These are phyloP conservation scores for Claviceps pazoutovae DNA, from an alignment of 2,329 filamentous ascomycete genomes.

Conservation along the genomic window DNA sequence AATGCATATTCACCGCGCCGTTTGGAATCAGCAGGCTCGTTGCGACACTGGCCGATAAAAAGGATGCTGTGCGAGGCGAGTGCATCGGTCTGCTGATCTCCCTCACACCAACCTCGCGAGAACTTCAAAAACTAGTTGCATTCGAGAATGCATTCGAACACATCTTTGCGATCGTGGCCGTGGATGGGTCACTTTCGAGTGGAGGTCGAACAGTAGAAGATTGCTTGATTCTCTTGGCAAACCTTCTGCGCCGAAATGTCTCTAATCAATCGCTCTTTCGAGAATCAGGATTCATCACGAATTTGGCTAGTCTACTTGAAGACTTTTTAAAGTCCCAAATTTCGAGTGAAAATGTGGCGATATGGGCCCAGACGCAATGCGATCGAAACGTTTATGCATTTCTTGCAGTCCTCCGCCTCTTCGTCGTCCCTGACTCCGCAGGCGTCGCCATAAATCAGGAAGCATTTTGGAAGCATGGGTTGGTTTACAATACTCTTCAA, in stretches of 20 bases:
- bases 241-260: conserved; percentile 71
- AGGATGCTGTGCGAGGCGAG: conserved; percentile 81
- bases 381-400: conserved; percentile 90
- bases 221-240: conserved; percentile 79
- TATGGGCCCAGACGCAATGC: conserved; percentile 63
- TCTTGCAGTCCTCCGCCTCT: conserved; percentile 72
- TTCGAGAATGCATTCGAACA: conserved; percentile 90
- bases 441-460: conserved; percentile 73
- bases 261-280: conserved; percentile 92
- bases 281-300: conserved; percentile 70
- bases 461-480: conserved; percentile 70
- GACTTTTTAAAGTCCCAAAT: conserved; percentile 40
- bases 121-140: conserved; percentile 88
- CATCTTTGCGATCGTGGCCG: conserved; percentile 66
- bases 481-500: conserved; percentile 66
- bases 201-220: conserved; percentile 85
- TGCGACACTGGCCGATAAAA: conserved; percentile 65
- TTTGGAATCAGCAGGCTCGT: conserved; percentile 80
- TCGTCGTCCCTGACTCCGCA: conserved; percentile 66
- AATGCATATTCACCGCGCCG: conserved; percentile 82
- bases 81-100: conserved; percentile 76
- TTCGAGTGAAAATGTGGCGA: conserved; percentile 44
- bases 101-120: conserved; percentile 70
- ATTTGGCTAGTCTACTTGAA: conserved; percentile 55
- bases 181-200: conserved; percentile 67